Conservation (phyloP, 139 green algal genomes). For the Haematococcus sp. region DNA sequence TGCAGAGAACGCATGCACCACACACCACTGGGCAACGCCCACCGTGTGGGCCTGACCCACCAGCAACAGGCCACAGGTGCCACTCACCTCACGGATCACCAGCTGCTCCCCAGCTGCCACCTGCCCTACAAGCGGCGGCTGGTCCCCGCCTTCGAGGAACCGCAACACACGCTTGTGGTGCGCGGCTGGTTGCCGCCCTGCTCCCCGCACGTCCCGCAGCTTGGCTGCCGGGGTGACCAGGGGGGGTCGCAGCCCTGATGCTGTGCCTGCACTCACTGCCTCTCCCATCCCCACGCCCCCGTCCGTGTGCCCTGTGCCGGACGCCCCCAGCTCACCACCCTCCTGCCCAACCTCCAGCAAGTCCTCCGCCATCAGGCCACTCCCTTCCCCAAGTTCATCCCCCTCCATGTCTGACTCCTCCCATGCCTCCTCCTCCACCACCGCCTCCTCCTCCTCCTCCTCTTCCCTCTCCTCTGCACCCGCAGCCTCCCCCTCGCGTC, state of each 20-base stretch:
- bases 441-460: not conserved
- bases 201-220: too few relatives aligned
- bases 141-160: not conserved
- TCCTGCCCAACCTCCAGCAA: too few relatives aligned
- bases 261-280: not conserved
- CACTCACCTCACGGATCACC: not conserved
- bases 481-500: not conserved
- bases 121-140: not conserved
- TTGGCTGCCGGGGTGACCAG: too few relatives aligned
- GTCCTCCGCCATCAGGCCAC: too few relatives aligned
- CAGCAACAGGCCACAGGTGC: too few relatives aligned
- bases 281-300: not conserved
- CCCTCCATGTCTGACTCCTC: not conserved
- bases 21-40: too few relatives aligned
- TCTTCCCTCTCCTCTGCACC: not conserved
- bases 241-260: not conserved
- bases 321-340: too few relatives aligned
- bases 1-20: too few relatives aligned
- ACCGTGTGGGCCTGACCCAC: too few relatives aligned
- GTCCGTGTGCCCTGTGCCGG: not conserved
- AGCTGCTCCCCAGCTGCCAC: not conserved
- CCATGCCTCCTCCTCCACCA: not conserved
- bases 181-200: not conserved
- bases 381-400: not conserved
- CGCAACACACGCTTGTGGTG: slow-evolving; percentile 2